Base-by-base conservation (phyloP, 2,329 filamentous ascomycete species). In the Calonectria pseudoturangicola region DNA sequence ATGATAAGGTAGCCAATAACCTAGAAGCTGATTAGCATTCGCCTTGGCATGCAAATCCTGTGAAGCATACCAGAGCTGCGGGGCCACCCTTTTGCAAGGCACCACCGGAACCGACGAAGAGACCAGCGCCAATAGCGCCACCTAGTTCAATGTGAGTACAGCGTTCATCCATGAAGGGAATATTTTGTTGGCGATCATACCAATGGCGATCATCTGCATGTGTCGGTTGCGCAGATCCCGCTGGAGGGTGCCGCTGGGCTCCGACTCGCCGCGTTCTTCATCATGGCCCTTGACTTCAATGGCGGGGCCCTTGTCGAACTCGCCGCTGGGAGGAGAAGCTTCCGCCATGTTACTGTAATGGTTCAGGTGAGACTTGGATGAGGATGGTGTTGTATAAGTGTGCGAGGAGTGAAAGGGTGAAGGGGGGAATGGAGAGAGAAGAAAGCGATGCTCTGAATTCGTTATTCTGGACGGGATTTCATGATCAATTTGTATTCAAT, bases 201-300 rank as follows among this genome's bases (percentile, higher is more conserved):
- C 95, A 76, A 98, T 97, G 18, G 96, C 96, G 87, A 98, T 98
- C 95, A 98, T 98, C 86, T 98, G 95, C 82, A 98, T 83, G 86
- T 98, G 96, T 66, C 95, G 89, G 21, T 92, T 91, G 85, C 96
- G 96, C 77, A 97, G 85, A 82, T 91, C 92, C 80, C 95, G 45
- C 28, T 65, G 62, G 13, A 65, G 45, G 13, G 62, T 27, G 54
- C 54, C 54, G 30, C 21, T 21, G 3, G 33, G 36, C 33, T 41
- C 36, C 18, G 54, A 39, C 33, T 60, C 54, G 54, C 54, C 54
- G 15, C 54, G 54, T 27, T 60, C 54, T 25, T 60, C 54, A 60
- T 60, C 54, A 36, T 41, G 33, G 16, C 16, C 21, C 33, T 36
- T 39, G 36, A 36, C 5, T 36, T 39, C 54, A 41, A 60, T 25